Percentiles rank a stretch among this genome's conserved stretches.
Conservation (phyloP, 2,329 filamentous ascomycete genomes). For the Dryadomyces quercus-mongolicae region DNA sequence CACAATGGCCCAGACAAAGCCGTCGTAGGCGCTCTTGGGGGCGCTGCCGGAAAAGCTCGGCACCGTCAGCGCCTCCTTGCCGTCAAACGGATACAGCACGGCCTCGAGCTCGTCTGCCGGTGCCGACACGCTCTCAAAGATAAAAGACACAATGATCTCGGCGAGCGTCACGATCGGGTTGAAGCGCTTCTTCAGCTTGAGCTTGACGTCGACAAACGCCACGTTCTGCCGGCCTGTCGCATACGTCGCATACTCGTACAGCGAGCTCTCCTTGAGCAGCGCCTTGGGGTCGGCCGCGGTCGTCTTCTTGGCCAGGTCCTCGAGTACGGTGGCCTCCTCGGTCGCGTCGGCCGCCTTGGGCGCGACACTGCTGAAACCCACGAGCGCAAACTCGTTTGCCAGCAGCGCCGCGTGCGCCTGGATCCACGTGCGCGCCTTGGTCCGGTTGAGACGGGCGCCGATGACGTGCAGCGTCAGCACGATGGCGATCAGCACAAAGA, state of each 20-base stretch:
- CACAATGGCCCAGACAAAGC: slow-evolving; percentile 89
- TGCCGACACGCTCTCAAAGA: slow-evolving; percentile 63
- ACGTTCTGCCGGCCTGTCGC: slow-evolving; percentile 86
- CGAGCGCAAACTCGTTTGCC: slow-evolving; percentile 70
- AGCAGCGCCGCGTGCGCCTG: slow-evolving; percentile 60
- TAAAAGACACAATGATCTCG: slow-evolving; percentile 59
- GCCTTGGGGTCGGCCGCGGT: slow-evolving; percentile 31
- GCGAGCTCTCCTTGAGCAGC: slow-evolving; percentile 72
- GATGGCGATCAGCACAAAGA: slow-evolving; percentile 62
- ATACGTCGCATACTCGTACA: slow-evolving; percentile 79
- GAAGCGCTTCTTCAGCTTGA: slow-evolving; percentile 74
- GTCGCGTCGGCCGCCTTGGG: slow-evolving; percentile 22
- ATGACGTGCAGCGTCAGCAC: slow-evolving; percentile 70
- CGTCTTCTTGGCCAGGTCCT: slow-evolving; percentile 30
- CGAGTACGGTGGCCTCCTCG: slow-evolving; percentile 53
- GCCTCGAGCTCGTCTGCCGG: slow-evolving; percentile 67
- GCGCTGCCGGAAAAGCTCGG: slow-evolving; percentile 30
- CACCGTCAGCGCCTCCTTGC: slow-evolving; percentile 70
- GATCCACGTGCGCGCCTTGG: slow-evolving; percentile 71
- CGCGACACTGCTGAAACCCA: slow-evolving; percentile 60
- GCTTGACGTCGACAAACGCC: slow-evolving; percentile 76
- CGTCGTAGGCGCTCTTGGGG: slow-evolving; percentile 62
- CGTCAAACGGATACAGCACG: slow-evolving; percentile 79
- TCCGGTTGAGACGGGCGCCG: slow-evolving; percentile 68
- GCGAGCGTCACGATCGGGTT: slow-evolving; percentile 55